Conservation (phyloP, 2,329 filamentous ascomycete genomes). For the Cercospora zeina region DNA sequence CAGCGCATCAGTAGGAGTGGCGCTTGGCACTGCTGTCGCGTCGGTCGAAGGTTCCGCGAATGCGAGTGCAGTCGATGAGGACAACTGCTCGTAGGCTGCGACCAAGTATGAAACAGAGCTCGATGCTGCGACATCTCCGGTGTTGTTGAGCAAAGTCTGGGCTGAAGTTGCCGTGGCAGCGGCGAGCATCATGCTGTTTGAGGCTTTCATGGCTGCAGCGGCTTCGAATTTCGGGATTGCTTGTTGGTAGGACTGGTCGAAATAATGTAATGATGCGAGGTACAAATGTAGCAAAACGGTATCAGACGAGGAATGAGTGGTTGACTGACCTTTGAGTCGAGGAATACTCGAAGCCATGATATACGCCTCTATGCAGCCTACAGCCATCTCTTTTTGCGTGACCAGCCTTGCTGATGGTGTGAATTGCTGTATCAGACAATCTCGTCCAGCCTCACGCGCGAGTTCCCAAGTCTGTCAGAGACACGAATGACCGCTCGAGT, state of each 20-base stretch:
- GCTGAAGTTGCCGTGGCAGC: conserved; percentile 12
- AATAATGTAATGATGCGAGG: conserved; percentile 4
- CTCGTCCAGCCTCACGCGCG: neutral
- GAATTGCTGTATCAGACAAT: conserved; percentile 9
- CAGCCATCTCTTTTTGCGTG: conserved; percentile 7
- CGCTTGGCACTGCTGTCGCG: neutral
- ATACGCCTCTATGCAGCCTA: neutral
- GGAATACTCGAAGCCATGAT: conserved; percentile 1
- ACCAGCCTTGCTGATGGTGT: conserved; percentile 1
- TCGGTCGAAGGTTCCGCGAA: neutral
- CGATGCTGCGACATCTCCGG: conserved; percentile 1
- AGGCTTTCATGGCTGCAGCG: conserved; percentile 12
- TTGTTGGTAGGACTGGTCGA: conserved; percentile 1
- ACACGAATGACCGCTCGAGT: neutral
- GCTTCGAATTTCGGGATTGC: neutral
- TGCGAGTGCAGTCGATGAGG: neutral
- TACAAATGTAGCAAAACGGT: conserved; percentile 3
- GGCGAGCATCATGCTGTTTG: conserved; percentile 9
- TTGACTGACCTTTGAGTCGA: conserved; percentile 5
- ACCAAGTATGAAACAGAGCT: conserved; percentile 11
- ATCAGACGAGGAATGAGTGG: conserved; percentile 4
- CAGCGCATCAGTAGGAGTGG: conserved; percentile 1
- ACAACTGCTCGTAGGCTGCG: conserved; percentile 9
- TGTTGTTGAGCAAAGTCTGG: conserved; percentile 5
- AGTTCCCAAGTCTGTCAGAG: neutral